These are phyloP conservation scores for Pseudodiploospora longispora DNA, from an alignment of 2,329 filamentous ascomycete genomes.

Conservation along the genomic window DNA sequence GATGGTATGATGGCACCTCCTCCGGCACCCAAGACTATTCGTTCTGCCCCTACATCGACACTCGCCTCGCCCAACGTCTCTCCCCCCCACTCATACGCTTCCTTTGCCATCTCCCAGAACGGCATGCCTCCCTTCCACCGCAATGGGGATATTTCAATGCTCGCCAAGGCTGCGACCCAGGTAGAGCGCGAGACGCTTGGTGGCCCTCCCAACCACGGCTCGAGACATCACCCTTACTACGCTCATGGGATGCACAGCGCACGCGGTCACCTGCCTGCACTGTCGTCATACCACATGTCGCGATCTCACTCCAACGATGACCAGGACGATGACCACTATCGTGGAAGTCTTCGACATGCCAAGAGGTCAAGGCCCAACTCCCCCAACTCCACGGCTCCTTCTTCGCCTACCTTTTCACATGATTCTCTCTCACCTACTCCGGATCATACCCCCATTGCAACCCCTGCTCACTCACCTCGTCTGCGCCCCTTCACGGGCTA, in stretches of 20 bases:
- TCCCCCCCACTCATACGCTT: conserved; percentile 82
- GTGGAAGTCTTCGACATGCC: conserved; percentile 57
- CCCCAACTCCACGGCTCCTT: conserved; percentile 89
- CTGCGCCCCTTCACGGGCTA: conserved; percentile 69
- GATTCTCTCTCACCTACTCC: conserved; percentile 92
- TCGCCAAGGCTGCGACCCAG: conserved; percentile 53
- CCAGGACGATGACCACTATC: conserved; percentile 68
- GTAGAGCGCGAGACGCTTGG: conserved; percentile 50
- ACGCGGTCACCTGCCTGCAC: conserved; percentile 61
- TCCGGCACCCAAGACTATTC: conserved; percentile 66
- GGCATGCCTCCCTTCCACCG: conserved; percentile 42
- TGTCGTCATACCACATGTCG: conserved; percentile 91
- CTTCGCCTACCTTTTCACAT: conserved; percentile 92
- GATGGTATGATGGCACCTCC: conserved; percentile 72
- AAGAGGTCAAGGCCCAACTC: conserved; percentile 92
- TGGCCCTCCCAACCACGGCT: conserved; percentile 31
- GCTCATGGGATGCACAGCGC: conserved; percentile 38
- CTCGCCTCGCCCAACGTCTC: conserved; percentile 92
- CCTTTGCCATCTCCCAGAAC: conserved; percentile 47
- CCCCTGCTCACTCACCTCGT: conserved; percentile 88
- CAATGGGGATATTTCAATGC: conserved; percentile 47
- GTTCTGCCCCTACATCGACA: conserved; percentile 80
- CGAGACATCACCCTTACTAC: conserved; percentile 48
- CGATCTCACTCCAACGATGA: conserved; percentile 78
- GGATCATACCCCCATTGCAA: conserved; percentile 96